Percentiles rank a stretch among this genome's conserved stretches.
Evolutionary conservation across 1,139 yeast species (phyloP).

Genomic region (Hanseniaspora sp.): DNA sequence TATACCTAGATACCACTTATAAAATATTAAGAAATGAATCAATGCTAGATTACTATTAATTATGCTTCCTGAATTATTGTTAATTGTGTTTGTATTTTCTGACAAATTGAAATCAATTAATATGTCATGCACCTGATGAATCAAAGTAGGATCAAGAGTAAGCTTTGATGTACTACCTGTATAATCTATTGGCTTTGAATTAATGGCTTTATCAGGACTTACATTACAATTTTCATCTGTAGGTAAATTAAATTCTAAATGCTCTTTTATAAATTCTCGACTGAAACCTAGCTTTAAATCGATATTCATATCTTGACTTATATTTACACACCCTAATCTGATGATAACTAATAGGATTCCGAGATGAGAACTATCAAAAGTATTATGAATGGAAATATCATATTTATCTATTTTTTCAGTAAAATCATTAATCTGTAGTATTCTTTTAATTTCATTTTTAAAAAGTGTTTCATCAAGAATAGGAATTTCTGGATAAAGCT

Average conservation of each 20-base stretch:
- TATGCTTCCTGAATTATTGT: background rate
- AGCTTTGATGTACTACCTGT: background rate
- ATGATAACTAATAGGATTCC: slow-evolving; percentile 40
- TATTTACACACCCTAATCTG: slow-evolving; percentile 27
- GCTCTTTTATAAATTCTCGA: slow-evolving; percentile 5
- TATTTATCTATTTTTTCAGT: slow-evolving; percentile 5
- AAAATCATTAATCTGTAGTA: slow-evolving; percentile 18
- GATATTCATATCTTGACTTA: slow-evolving; percentile 13
- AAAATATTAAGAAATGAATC: slow-evolving; percentile 40
- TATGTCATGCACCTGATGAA: slow-evolving; percentile 2
- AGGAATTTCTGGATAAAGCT: slow-evolving; percentile 42
- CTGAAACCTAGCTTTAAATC: slow-evolving; percentile 10
- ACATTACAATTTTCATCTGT: slow-evolving; percentile 26
- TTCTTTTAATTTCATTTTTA: slow-evolving; percentile 25
- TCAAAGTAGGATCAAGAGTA: slow-evolving; percentile 3
- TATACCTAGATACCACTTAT: slow-evolving; percentile 38
- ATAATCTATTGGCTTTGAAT: slow-evolving; percentile 2
- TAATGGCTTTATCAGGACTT: slow-evolving; percentile 1
- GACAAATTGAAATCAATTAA: background rate
- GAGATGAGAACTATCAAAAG: slow-evolving; percentile 28
- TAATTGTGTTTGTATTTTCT: background rate
- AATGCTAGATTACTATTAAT: slow-evolving; percentile 28
- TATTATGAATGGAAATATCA: slow-evolving; percentile 22
- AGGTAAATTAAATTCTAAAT: slow-evolving; percentile 7
- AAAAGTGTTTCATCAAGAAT: slow-evolving; percentile 38